Conservation (phyloP, 345 rosid species). For the Aegle marmelos region DNA sequence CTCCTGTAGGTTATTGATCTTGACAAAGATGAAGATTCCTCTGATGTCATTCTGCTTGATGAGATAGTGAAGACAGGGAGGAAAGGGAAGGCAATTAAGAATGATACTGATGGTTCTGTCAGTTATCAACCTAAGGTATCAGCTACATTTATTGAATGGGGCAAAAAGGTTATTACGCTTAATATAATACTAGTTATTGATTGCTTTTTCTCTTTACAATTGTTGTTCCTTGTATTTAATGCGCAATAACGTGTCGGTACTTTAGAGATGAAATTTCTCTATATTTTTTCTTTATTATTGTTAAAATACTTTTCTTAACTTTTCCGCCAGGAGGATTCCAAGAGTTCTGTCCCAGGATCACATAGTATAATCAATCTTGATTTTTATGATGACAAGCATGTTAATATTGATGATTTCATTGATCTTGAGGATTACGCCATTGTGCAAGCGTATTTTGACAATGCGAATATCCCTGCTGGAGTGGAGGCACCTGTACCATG, state of each 20-base stretch:
- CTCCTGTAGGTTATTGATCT: conserved; percentile 53
- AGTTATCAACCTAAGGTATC: conserved; percentile 28
- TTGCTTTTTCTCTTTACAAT: conserved; percentile 2
- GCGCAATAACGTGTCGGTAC: not conserved
- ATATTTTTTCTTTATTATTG: not conserved
- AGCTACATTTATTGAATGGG: not conserved
- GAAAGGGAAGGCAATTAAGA: conserved; percentile 64
- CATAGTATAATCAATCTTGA: conserved; percentile 36
- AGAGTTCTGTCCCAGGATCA: conserved; percentile 28
- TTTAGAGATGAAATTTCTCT: not conserved
- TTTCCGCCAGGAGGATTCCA: conserved; percentile 13
- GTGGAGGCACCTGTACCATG: conserved; percentile 78
- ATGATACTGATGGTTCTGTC: conserved; percentile 21
- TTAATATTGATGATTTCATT: conserved; percentile 30
- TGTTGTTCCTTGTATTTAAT: not conserved
- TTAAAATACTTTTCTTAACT: not conserved
- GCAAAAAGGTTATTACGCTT: not conserved
- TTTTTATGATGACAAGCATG: conserved; percentile 32
- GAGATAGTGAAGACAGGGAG: conserved; percentile 33
- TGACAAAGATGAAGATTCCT: conserved; percentile 48
- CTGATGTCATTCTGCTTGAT: conserved; percentile 38
- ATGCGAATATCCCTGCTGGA: conserved; percentile 62
- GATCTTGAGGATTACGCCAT: conserved; percentile 45
- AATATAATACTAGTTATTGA: conserved; percentile 3
- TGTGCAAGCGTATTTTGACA: conserved; percentile 72